Base-by-base conservation (phyloP, 2,329 filamentous ascomycete genomes). In the Phialophora tarda region DNA sequence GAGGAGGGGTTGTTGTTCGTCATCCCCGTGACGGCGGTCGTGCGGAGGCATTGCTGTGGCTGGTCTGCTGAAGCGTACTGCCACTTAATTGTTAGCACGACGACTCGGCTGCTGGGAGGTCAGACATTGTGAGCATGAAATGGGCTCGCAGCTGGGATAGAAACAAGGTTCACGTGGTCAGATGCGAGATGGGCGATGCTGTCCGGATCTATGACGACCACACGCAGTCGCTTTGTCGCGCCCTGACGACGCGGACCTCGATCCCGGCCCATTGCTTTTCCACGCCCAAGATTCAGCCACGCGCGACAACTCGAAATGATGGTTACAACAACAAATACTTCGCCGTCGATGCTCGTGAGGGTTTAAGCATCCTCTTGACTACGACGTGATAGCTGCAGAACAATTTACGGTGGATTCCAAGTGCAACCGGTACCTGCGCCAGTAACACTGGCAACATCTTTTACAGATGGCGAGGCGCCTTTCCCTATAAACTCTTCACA, bases 1-100 rank as follows among this genome's bases (percentile, higher is more conserved):
- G 1, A 68, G 63, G 23, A 70, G 63, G 24, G 68, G 68, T n/a
- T 62, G 60, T 50, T 66, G 65, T 50, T 70, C 68, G 23, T 66
- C 63, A 17, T 50, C 26, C 24, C 24, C 53, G 53, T 17, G 23
- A 23, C 26, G n/a, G 53, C 53, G 26, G 8, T 23, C 48, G 7
- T 26, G 48, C n/a, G 24, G 53, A 34, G 53, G 28, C 53, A 55
- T 55, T 12, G n/a, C 26, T 55, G 24, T 17, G 53, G 28, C n/a
- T 34, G 23, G 53, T 34, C 30, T 21, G 12, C 23, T 17, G 23
- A 11, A 51, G 48, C 48, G 48, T 5, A 26, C 14, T 44, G 38
- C 38, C 38, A 51, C 48, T 24, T 23, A 14, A 51, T 3, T 51
- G 21, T 11, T 51, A 51, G 48, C 48, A 51, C 48, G 48, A 51